Base-by-base conservation (phyloP, 2,329 filamentous ascomycete species). In the Colletotrichum sidae region DNA sequence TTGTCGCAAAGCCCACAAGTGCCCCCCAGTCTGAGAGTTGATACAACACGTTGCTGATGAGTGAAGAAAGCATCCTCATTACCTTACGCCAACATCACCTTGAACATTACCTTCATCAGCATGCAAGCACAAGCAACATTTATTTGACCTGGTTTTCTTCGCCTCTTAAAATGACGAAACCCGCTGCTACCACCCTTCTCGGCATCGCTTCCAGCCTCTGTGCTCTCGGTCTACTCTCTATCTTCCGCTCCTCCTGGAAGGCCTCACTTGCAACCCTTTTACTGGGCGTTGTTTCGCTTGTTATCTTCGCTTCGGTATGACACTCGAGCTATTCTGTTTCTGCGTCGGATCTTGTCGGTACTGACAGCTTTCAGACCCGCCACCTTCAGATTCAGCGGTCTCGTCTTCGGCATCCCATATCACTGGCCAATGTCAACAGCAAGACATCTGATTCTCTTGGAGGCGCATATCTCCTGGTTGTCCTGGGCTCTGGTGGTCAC, bases 401-500 rank as follows among this genome's bases (percentile, higher is more conserved):
- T 45, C 68, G 63, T 2, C 6, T 47, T 8, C 44, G 34, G 12
- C 45, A 42, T 12, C 61, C 67, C 2, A 47, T 68, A n/a, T 8
- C 8, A 13, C 55, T 70, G n/a, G 69, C 55, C 11, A 8, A 10
- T 39, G 25, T 4, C 3, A 13, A 17, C 12, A 25, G 15, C 53
- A 42, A 60, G 15, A 50, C 46, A 54, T 70, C 10, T 52, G 60
- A 42, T 7, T 38, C 46, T 25, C 67, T 73, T 15, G 73, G 72
- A 6, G 69, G 72, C 4, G 78, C 79, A 34, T 86, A 94, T 76
- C 82, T 94, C 58, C 82, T 97, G 38, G 86, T 97, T 68, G 90
- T 98, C 34, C 90, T 98, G 33, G 96, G 96, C 56, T 96, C 92
- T 3, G 96, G 96, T 38, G 96, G 96, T 1, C 96, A 99, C 79